Conservation (phyloP, 176 grass and related monocot species). For the Canna indica region DNA sequence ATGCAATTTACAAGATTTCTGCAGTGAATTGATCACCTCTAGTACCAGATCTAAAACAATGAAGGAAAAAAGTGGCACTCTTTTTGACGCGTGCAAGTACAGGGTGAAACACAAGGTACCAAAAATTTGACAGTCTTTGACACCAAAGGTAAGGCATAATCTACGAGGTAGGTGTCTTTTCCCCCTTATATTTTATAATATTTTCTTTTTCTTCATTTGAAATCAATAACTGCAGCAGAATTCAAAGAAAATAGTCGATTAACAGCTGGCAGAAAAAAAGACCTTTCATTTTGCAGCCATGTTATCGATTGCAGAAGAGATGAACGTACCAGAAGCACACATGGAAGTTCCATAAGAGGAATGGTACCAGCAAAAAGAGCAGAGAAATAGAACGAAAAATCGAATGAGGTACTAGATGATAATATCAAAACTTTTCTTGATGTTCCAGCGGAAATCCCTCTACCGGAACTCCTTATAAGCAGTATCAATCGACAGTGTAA, state of each 20-base stretch:
- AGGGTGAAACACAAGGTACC: not conserved
- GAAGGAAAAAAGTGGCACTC: no score
- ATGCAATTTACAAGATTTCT: not conserved
- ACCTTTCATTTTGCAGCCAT: not conserved
- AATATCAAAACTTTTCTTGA: no score
- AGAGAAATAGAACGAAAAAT: not conserved
- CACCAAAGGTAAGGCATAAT: not conserved
- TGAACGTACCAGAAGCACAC: not conserved
- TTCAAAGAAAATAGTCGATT: not conserved
- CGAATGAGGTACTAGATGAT: no score
- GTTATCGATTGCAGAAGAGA: not conserved
- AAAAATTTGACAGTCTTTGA: not conserved
- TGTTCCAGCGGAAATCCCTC: not conserved
- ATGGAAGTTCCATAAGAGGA: not conserved
- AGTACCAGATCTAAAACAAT: no score
- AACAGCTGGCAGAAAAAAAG: not conserved
- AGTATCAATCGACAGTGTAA: not conserved
- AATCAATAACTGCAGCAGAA: not conserved
- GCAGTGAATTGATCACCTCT: not conserved
- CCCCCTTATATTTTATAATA: no score
- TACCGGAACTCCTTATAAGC: not conserved
- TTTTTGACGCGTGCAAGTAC: not conserved
- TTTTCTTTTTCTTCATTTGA: not conserved
- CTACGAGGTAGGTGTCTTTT: no score
- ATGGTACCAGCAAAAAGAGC: not conserved